Base-by-base conservation (phyloP, 2,329 filamentous ascomycete species). In the Diaporthe sp. region DNA sequence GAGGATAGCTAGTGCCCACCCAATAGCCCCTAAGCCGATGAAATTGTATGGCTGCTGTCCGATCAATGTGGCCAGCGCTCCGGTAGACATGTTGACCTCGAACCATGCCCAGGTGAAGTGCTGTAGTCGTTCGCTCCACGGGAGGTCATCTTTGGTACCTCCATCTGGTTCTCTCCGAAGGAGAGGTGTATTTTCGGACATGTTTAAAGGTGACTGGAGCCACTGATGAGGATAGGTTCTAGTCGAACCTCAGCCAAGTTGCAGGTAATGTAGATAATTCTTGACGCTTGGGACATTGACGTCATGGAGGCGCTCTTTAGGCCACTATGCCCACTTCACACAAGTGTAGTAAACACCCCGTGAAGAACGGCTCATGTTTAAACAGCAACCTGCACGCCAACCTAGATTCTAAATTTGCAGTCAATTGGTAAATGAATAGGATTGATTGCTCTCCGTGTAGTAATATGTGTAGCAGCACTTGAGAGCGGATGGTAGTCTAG, bases 1-100 rank as follows among this genome's bases (percentile, higher is more conserved):
- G 42, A 88, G 78, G 20, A 90, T 79, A 76, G 88, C 89, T 74
- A 90, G 83, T 12, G 88, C 81, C 20, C 85, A 81, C 17, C 88
- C 88, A 72, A 90, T 87, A 2, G 83, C 84, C 22, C 86, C 81
- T 2, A 90, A 82, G 0, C 88, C 88, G 13, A 55, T 76, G 73
- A 89, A 89, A 15, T 83, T 84, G 79, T 86, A 87, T 2, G 88
- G 88, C 20, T 80, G 79, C 44, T 79, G 78, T 25, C 80, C 77
- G 4, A 84, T 76, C 39, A 84, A 51, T 31, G 80, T 77, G 7
- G 81, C 81, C 49, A 84, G 79, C 13, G 80, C 81, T 22, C 82
- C 82, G 4, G 83, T 84, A 10, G 82, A 82, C 83, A 83, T 83
- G 51, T 80, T 80, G 42, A 80, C 79, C 10, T 82, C 81, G 71